These are phyloP conservation scores for Leccinum pellstonianum DNA, from an alignment of 768 basidiomycete genomes.

Conservation along the genomic window DNA sequence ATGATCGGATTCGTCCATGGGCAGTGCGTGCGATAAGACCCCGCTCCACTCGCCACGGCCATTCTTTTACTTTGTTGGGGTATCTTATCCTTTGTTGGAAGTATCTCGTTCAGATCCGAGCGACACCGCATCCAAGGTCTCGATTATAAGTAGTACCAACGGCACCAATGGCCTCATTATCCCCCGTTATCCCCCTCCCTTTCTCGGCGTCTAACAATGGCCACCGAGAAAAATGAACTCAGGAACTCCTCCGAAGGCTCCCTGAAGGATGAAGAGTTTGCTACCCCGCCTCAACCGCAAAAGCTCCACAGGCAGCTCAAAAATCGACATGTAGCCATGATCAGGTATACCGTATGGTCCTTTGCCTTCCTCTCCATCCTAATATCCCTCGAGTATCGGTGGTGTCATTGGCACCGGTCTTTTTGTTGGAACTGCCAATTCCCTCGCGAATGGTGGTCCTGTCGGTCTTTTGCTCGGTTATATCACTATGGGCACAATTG, in stretches of 20 bases:
- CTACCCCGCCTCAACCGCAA: not conserved
- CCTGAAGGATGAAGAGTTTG: conserved; percentile 23
- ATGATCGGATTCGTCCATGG: not conserved
- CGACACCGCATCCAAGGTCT: not conserved
- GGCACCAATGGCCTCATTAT: not conserved
- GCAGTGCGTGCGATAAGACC: not conserved
- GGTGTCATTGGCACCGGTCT: conserved; percentile 60
- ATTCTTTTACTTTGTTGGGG: not conserved
- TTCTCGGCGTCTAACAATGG: conserved; percentile 5
- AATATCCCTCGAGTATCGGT: conserved; percentile 46
- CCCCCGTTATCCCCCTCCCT: not conserved
- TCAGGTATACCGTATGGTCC: conserved; percentile 45
- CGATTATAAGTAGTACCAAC: not conserved
- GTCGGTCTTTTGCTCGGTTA: conserved; percentile 76
- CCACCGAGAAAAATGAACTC: conserved; percentile 23
- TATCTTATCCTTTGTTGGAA: not conserved
- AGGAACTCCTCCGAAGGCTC: conserved; percentile 18
- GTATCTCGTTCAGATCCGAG: not conserved
- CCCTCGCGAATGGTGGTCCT: conserved; percentile 61
- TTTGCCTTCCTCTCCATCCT: not conserved
- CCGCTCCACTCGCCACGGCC: not conserved
- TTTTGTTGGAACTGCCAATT: conserved; percentile 63
- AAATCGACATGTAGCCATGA: conserved; percentile 82
- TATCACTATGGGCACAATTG: conserved; percentile 59
- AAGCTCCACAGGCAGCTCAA: conserved; percentile 61